These are phyloP conservation scores for Hypoxylon crocopeplum DNA, from an alignment of 495 filamentous ascomycete species.

Conservation along the genomic window DNA sequence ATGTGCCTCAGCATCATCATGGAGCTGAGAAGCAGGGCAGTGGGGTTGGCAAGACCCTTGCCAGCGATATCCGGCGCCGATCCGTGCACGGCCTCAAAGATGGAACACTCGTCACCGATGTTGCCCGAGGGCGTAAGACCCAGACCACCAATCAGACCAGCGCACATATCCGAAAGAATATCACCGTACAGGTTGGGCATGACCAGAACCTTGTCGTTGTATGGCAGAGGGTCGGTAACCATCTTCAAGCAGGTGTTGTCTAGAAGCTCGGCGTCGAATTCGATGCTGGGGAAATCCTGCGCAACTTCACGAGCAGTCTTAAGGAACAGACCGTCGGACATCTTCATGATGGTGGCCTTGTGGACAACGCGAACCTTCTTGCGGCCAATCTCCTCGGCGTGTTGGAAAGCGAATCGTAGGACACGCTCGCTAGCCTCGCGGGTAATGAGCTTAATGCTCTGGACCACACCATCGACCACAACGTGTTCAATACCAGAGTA, in stretches of 20 bases:
- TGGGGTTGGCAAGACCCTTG: constrained; percentile 57
- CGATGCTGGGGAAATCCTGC: constrained; percentile 92
- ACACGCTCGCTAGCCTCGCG: constrained; percentile 91
- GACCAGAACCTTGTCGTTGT: constrained; percentile 99
- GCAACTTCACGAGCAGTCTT: constrained; percentile 79
- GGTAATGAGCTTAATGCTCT: constrained; percentile 99
- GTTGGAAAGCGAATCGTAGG: constrained; percentile 95
- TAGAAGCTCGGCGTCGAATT: constrained; percentile 95
- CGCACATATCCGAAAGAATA: constrained; percentile 99
- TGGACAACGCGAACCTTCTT: constrained; percentile 96
- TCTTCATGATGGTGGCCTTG: constrained; percentile 99
- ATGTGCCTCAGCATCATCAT: constrained; percentile 99
- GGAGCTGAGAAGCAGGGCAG: constrained; percentile 37
- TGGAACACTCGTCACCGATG: constrained; percentile 98
- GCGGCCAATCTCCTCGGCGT: constrained; percentile 88
- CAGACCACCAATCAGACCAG: constrained; percentile 95
- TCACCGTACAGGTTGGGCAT: constrained; percentile 99
- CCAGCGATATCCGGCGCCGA: constrained; percentile 98
- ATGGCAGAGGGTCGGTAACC: constrained; percentile 89
- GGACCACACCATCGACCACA: constrained; percentile 96
- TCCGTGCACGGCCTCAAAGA: constrained; percentile 99
- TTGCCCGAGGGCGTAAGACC: constrained; percentile 97
- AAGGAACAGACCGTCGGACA: constrained; percentile 98
- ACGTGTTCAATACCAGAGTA: constrained; percentile 99
- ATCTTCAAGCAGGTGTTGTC: constrained; percentile 99